Conservation (phyloP, 73 alveolate species). For the Tetrahymena malaccensis region DNA sequence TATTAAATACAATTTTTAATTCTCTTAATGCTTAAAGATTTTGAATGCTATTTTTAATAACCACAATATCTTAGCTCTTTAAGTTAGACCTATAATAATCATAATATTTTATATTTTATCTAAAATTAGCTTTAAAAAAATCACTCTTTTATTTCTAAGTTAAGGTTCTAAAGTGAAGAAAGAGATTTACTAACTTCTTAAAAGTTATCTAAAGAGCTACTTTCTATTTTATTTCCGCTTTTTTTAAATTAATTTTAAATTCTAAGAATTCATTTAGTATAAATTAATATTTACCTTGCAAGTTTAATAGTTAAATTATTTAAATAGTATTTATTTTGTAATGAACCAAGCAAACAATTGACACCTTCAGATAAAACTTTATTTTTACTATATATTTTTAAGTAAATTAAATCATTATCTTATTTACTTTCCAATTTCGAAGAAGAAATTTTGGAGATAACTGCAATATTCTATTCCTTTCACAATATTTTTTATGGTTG, state of each 20-base stretch:
- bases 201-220: neutral
- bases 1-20: neutral
- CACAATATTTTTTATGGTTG: neutral
- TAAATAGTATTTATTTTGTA: neutral
- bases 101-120: neutral
- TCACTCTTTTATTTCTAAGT: neutral
- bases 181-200: neutral
- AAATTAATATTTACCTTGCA: neutral
- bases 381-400: neutral
- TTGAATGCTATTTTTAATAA: neutral
- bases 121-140: neutral
- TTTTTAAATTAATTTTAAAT: neutral
- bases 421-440: neutral
- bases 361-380: neutral
- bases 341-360: neutral
- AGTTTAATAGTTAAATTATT: neutral
- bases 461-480: neutral
- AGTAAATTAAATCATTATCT: neutral
- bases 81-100: neutral
- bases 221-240: neutral
- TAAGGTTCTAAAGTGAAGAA: neutral
- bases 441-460: neutral
- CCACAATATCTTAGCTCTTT: neutral
- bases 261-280: neutral
- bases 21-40: neutral